Evolutionary conservation across 1,139 yeast genomes (phyloP).

Genomic region (Sugiyamaella neomexicana): DNA sequence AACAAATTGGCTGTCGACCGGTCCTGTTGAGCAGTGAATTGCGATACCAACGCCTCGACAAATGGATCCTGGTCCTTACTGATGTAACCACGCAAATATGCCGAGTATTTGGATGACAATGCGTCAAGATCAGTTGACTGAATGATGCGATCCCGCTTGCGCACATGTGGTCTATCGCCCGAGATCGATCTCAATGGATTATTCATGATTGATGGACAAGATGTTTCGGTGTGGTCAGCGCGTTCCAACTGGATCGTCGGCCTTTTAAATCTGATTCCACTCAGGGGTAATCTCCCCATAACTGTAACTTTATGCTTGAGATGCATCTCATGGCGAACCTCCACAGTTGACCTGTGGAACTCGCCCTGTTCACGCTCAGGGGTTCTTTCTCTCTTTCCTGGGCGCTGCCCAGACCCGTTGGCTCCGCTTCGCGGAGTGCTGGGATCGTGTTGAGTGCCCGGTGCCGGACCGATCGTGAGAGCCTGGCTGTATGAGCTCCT

Average conservation of each 20-base stretch:
- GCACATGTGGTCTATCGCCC: neutral
- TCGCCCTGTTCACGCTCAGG: no score
- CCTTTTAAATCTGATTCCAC: neutral
- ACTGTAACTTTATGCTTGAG: neutral
- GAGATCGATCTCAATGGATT: neutral
- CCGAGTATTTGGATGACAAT: slow-evolving; percentile 65
- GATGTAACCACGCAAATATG: slow-evolving; percentile 56
- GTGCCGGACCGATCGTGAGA: no score
- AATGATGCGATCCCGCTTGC: slow-evolving; percentile 38
- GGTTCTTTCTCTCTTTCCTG: no score
- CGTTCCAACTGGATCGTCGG: no score
- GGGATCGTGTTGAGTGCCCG: no score
- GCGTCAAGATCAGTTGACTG: slow-evolving; percentile 87
- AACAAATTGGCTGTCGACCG: slow-evolving; percentile 33
- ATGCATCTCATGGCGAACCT: no score
- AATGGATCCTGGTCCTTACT: slow-evolving; percentile 46
- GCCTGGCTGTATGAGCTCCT: no score
- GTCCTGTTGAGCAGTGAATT: slow-evolving; percentile 36
- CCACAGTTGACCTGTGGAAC: no score
- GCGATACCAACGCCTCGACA: slow-evolving; percentile 47
- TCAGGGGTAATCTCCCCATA: slow-evolving; percentile 2
- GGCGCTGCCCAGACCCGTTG: no score
- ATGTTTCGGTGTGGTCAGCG: no score
- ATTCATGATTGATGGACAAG: neutral
- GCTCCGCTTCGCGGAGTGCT: no score